Evolutionary conservation across 2,329 filamentous ascomycete species (phyloP).

Genomic region (Neodidymelliopsis sp.): DNA sequence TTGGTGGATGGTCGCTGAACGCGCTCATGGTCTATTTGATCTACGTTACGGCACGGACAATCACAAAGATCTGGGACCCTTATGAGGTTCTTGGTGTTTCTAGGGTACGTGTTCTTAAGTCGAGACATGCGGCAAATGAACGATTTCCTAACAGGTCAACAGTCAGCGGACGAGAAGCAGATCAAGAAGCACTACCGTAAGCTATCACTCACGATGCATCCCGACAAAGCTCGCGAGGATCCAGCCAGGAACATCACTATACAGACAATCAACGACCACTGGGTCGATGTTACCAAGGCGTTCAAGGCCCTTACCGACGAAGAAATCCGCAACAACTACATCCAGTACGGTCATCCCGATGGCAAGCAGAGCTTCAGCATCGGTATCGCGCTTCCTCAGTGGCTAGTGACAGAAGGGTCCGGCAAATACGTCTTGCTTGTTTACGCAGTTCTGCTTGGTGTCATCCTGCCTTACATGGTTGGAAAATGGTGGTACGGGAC

Average conservation of each 20-base stretch:
- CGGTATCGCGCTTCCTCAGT: constrained; percentile 91
- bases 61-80: constrained; percentile 89
- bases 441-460: constrained; percentile 86
- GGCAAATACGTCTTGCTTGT: constrained; percentile 94
- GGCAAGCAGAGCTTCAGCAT: constrained; percentile 99
- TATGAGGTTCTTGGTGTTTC: constrained; percentile 92
- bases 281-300: constrained; percentile 95
- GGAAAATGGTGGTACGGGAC: constrained; percentile 99
- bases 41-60: constrained; percentile 73
- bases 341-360: constrained; percentile 94
- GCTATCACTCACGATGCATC: constrained; percentile 85
- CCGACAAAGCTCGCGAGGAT: constrained; percentile 89
- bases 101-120: constrained; percentile 63
- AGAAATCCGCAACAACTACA: constrained; percentile 94
- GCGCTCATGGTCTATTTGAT: constrained; percentile 93
- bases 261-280: constrained; percentile 83
- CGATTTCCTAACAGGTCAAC: constrained; percentile 28
- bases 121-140: constrained; percentile 2
- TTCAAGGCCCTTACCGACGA: constrained; percentile 98
- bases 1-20: constrained; percentile 83
- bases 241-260: constrained; percentile 85
- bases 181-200: constrained; percentile 93
- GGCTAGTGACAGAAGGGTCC: constrained; percentile 91
- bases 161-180: constrained; percentile 84
- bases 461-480: constrained; percentile 89